Conservation (phyloP, 1,284 basidiomycete species). For the Cutaneotrichosporon sp. region DNA sequence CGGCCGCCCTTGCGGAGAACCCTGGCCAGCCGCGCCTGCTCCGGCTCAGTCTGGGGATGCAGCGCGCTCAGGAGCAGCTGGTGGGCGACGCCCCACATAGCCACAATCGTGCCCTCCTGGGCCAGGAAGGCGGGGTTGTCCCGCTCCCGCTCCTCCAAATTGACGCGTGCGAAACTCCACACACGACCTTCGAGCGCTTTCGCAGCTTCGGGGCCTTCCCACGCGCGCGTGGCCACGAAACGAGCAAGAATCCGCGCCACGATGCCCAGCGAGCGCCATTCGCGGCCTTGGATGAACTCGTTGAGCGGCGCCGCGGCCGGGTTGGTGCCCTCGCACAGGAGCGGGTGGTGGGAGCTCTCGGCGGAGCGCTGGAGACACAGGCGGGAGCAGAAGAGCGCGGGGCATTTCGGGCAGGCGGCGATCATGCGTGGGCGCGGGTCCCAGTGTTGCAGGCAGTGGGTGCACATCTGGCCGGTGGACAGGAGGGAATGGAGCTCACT, state of each 20-base stretch:
- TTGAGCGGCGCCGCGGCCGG: conserved; percentile 61
- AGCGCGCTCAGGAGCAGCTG: conserved; percentile 51
- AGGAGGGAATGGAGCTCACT: conserved; percentile 28
- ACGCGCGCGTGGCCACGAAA: conserved; percentile 58
- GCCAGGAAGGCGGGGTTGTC: conserved; percentile 43
- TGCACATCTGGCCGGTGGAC: conserved; percentile 27
- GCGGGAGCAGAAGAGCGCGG: conserved; percentile 68
- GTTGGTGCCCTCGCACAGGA: conserved; percentile 71
- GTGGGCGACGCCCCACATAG: conserved; percentile 63
- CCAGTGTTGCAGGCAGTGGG: conserved; percentile 37
- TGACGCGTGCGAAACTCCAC: conserved; percentile 42
- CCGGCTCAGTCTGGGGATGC: conserved; percentile 21
- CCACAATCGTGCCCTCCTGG: conserved; percentile 34
- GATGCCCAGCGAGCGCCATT: conserved; percentile 73
- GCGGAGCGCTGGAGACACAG: conserved; percentile 59
- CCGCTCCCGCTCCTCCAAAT: conserved; percentile 33
- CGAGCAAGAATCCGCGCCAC: conserved; percentile 62
- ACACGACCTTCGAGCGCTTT: conserved; percentile 29
- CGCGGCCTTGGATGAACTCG: conserved; percentile 56
- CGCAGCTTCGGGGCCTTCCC: conserved; percentile 47
- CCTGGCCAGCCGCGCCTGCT: neutral
- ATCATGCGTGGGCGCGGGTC: conserved; percentile 21
- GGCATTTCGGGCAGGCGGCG: conserved; percentile 31
- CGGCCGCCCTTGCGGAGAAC: conserved; percentile 52
- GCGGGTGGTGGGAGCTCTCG: conserved; percentile 58